These are phyloP conservation scores for Diaporthe australafricana DNA, from an alignment of 2,329 filamentous ascomycete species.

Conservation along the genomic window DNA sequence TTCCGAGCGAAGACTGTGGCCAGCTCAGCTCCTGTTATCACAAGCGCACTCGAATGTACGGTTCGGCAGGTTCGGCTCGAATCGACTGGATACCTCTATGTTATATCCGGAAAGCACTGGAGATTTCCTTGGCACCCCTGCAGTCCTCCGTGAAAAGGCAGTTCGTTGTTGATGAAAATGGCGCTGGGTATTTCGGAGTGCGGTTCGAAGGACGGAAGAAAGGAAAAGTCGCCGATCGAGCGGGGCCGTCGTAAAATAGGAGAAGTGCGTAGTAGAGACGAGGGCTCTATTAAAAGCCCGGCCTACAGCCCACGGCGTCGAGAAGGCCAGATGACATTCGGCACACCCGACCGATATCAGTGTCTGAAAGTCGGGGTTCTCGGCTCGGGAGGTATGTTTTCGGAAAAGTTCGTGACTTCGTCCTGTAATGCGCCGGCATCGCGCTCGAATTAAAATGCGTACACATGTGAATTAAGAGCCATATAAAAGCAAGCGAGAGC, in stretches of 20 bases:
- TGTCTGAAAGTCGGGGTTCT: constrained; percentile 42
- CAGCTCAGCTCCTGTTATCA: constrained; percentile 21
- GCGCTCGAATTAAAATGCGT: constrained; percentile 53
- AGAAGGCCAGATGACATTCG: constrained; percentile 39
- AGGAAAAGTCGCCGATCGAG: constrained; percentile 32
- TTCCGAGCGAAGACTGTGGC: constrained; percentile 17
- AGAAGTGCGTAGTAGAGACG: constrained; percentile 24
- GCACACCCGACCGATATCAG: constrained; percentile 41
- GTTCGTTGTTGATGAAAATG: constrained; percentile 26
- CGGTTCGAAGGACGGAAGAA: constrained; percentile 25
- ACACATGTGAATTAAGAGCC: constrained; percentile 53
- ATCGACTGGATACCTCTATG: constrained; percentile 28
- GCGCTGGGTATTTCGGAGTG: constrained; percentile 35
- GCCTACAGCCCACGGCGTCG: constrained; percentile 21
- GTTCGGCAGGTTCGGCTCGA: constrained; percentile 10
- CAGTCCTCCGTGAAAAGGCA: constrained; percentile 12
- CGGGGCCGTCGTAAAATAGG: constrained; percentile 35
- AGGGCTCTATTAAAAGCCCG: constrained; percentile 26
- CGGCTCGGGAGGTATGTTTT: constrained; percentile 47
- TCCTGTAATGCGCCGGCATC: constrained; percentile 56
- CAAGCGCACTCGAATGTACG: constrained; percentile 30
- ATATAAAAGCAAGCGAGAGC: constrained; percentile 46
- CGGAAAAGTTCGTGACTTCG: constrained; percentile 59
- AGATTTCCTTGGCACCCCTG: constrained; percentile 23
- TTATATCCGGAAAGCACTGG: constrained; percentile 20